Evolutionary conservation across 208 protist species (phyloP), one percentile per base, ranked within the genome.

Genomic region (Herpetomonas samuelpessoai): DNA sequence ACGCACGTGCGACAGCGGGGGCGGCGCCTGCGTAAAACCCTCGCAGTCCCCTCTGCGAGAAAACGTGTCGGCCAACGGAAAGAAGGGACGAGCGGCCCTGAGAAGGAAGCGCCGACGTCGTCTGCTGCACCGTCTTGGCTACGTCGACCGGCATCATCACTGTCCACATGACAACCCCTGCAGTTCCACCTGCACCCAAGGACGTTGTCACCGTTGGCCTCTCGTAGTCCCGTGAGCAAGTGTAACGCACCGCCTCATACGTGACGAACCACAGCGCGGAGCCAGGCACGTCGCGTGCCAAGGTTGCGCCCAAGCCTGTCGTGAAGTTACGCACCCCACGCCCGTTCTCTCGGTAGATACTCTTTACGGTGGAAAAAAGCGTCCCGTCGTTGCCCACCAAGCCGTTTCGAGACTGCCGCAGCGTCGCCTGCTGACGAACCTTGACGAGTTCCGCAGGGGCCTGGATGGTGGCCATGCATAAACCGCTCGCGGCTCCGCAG

Each of bases 81-180:
- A 14, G 48, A 25, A 18, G 29, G 39, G 0, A 22, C 22, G 19
- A 57, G 39, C 24, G 18, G 25, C 29, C 31, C 62, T 41, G 7
- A 45, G 47, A n/a, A 3, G 16, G 19, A 4, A 25, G 3, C 3
- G 4, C 22, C 22, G 28, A 3, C 16, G 41, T 64, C 10, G 59
- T 55, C 72, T 86, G 79, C 29, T 81, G 51, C 14, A 66, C 44
- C 19, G 79, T 81, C 53, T 86, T 86, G 39, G 81, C 67, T 22
- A 39, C 63, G 51, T 86, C 79, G 0, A 79, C 54, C 27, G 79
- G 79, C 44, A 81, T 49, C 14, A 66, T 60, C 21, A 77, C 62
- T 28, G 57, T 59, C 74, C 71, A 81, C 59, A 73, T 68, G 31
- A 45, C 66, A 9, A 82, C 9, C 4, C 79, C 79, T 14, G 71